Conservation (phyloP, 192 early-diverging fungal species). For the Coemansia sp. region DNA sequence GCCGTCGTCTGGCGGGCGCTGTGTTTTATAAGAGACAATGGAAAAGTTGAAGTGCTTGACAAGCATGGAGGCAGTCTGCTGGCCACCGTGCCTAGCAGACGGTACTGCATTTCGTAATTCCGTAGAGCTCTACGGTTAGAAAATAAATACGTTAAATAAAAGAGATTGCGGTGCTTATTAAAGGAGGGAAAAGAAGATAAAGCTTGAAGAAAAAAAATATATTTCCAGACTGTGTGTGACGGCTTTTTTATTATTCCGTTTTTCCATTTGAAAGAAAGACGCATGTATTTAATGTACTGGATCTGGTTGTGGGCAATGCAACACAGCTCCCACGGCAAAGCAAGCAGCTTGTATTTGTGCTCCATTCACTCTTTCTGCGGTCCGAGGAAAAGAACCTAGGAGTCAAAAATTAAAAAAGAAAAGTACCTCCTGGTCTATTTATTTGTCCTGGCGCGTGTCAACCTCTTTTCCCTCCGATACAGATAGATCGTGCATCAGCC, state of each 20-base stretch:
- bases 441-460: conserved; percentile 9
- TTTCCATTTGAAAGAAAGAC: background rate
- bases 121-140: background rate
- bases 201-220: background rate
- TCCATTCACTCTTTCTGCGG: background rate
- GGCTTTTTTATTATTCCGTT: background rate
- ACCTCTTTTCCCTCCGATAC: conserved; percentile 57
- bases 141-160: background rate
- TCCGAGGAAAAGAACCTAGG: background rate
- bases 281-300: too few species aligned
- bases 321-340: too few species aligned
- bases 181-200: background rate
- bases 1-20: background rate
- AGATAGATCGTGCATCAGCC: conserved; percentile 88
- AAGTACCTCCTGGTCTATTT: background rate
- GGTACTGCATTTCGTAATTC: conserved; percentile 8
- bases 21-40: background rate
- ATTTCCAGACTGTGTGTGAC: conserved; percentile 8
- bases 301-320: too few species aligned
- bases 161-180: background rate
- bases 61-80: background rate
- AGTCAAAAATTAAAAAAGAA: background rate
- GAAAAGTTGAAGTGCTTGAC: background rate
- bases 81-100: conserved; percentile 5
- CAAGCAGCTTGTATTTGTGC: too few species aligned